Percentiles rank a stretch among this genome's conserved stretches.
phyloP scores from a whole-genome alignment of 441 rosid genomes.

The Eutrema salsugineum region DNA sequence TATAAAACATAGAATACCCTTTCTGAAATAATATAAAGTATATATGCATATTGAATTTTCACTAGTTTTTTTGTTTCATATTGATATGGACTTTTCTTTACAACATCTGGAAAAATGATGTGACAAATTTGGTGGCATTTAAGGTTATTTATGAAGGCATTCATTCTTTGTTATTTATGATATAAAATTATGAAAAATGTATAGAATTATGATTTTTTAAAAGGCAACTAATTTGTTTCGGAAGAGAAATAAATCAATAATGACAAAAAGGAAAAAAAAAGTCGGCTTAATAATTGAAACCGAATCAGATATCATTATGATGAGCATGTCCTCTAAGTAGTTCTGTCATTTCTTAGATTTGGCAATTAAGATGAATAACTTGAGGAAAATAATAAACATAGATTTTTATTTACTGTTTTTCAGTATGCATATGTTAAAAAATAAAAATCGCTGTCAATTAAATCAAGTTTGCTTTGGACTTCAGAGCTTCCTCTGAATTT shows the following conservation, averaged over 20 bases:
- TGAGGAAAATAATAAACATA: constrained; percentile 2
- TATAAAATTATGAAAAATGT: not conserved
- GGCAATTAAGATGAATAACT: not conserved
- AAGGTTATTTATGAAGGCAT: constrained; percentile 7
- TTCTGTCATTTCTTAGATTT: not conserved
- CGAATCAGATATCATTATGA: constrained; percentile 5
- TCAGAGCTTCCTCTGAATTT: not conserved
- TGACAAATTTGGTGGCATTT: constrained; percentile 24
- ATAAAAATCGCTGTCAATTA: not conserved
- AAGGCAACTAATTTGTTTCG: not conserved
- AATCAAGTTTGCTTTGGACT: constrained; percentile 6
- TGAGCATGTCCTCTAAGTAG: constrained; percentile 7
- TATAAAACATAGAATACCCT: no score
- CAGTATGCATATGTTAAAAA: not conserved
- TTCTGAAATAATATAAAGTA: no score
- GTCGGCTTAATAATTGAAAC: constrained; percentile 13
- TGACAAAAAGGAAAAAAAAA: not conserved
- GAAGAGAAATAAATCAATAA: not conserved
- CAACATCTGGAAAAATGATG: not conserved
- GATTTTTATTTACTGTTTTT: not conserved
- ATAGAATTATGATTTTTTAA: no score
- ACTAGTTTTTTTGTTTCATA: no score
- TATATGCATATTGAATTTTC: no score
- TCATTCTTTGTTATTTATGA: not conserved
- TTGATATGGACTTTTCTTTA: not conserved